phyloP scores from a whole-genome alignment of 179 eudicot species.

The Gypsophila paniculata region DNA sequence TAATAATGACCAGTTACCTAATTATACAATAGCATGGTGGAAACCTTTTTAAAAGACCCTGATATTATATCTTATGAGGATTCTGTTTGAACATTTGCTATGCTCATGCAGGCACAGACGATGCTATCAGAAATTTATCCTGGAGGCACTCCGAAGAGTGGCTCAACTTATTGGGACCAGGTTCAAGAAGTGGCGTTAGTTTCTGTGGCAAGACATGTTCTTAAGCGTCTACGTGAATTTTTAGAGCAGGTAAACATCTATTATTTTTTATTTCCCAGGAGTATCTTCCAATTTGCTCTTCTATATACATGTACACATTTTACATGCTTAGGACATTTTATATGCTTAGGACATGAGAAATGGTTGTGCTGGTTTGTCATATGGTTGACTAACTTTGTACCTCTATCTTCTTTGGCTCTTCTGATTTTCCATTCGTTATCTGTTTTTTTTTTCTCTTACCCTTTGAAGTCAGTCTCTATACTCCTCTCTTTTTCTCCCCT shows the following conservation, averaged over 20 bases:
- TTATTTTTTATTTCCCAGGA: not conserved
- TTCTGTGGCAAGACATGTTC: constrained; percentile 76
- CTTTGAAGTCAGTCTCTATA: not conserved
- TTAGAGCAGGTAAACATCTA: constrained; percentile 57
- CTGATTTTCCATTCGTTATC: not conserved
- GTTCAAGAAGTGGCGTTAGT: constrained; percentile 79
- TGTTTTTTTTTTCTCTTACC: not conserved
- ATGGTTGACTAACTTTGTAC: not conserved
- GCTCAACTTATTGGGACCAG: constrained; percentile 91
- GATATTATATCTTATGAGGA: not conserved
- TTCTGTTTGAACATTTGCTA: not conserved
- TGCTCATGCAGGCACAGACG: constrained; percentile 65
- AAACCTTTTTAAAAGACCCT: not conserved
- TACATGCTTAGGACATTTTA: not conserved
- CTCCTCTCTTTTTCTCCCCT: not conserved
- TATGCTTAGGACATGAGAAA: not conserved
- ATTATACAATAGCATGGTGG: not conserved
- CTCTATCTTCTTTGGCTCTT: not conserved
- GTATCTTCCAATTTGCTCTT: not conserved
- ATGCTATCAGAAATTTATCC: constrained; percentile 97
- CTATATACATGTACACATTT: not conserved
- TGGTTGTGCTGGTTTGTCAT: constrained; percentile 3
- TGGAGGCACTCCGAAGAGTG: constrained; percentile 80
- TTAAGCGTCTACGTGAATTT: constrained; percentile 65
- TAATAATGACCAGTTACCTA: not conserved